Percentiles rank a stretch among this genome's conserved stretches.
phyloP scores from a whole-genome alignment of 257 asterid species.

The Salvia hispanica region DNA sequence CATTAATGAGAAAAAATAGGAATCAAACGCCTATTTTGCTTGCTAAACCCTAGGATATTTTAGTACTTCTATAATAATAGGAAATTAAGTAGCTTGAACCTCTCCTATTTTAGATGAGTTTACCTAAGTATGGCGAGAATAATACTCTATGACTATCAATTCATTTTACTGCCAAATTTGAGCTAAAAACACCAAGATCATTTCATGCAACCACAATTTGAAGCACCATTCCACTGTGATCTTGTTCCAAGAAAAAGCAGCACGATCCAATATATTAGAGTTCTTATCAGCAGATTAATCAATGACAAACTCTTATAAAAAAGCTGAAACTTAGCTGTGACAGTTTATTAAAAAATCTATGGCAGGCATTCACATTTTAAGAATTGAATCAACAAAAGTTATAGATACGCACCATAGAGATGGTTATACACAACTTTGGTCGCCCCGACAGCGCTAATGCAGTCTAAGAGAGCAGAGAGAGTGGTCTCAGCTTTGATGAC shows the following conservation, averaged over 20 bases:
- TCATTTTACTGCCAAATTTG: neutral
- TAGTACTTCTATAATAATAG: too few species aligned
- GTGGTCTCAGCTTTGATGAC: constrained; percentile 74
- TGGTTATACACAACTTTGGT: constrained; percentile 76
- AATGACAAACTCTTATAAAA: neutral
- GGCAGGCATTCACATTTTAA: neutral
- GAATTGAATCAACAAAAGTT: neutral
- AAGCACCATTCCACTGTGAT: neutral
- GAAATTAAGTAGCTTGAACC: too few species aligned
- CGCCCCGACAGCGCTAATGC: constrained; percentile 69
- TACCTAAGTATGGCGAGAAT: too few species aligned
- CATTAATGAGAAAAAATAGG: too few species aligned
- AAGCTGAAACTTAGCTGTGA: neutral
- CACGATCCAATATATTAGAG: neutral
- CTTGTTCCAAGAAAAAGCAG: neutral
- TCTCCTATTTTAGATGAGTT: too few species aligned
- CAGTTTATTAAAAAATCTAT: neutral
- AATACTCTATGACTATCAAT: too few species aligned
- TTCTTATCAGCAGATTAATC: neutral
- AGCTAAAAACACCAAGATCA: neutral
- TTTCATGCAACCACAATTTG: neutral
- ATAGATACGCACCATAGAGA: constrained; percentile 65
- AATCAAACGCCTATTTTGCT: too few species aligned
- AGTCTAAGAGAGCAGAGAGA: constrained; percentile 63
- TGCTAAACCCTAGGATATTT: too few species aligned